Evolutionary conservation across 148 eudicot species (phyloP).

Genomic region (Diospyros kaki): DNA sequence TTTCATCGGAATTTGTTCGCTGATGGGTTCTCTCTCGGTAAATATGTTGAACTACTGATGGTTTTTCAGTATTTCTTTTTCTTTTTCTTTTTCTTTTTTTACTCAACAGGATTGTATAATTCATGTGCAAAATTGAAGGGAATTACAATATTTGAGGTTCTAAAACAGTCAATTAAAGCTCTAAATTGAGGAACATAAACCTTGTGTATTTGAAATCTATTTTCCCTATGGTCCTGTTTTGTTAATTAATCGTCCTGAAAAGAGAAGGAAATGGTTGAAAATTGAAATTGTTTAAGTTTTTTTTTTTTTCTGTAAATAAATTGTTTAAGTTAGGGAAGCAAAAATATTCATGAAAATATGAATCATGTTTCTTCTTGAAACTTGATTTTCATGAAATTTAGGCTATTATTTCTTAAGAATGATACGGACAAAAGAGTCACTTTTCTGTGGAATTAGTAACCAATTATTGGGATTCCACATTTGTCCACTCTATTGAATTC

Average conservation of each 20-base stretch:
- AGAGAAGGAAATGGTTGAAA: neutral
- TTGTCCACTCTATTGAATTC: neutral
- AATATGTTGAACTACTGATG: constrained; percentile 8
- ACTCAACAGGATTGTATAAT: too few relatives aligned
- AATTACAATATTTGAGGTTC: neutral
- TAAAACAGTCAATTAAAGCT: neutral
- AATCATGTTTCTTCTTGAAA: neutral
- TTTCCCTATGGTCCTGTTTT: neutral
- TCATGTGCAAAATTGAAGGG: too few relatives aligned
- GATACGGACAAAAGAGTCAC: too few relatives aligned
- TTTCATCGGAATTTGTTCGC: constrained; percentile 68
- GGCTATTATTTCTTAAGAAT: neutral
- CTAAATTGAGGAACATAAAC: neutral
- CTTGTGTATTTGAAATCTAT: neutral
- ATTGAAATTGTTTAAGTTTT: neutral
- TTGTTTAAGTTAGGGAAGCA: too few relatives aligned
- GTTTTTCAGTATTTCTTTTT: too few relatives aligned
- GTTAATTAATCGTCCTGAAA: neutral
- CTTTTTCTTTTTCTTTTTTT: too few relatives aligned
- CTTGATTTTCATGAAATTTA: neutral
- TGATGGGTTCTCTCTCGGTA: constrained; percentile 83
- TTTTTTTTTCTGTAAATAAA: neutral
- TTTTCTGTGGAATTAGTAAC: neutral
- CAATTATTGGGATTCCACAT: neutral
- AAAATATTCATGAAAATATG: neutral